A percentile compares a stretch with the other conserved stretches of the same genome.
Conservation (phyloP, 768 basidiomycete genomes). For the Phanerochaete carnosa region DNA sequence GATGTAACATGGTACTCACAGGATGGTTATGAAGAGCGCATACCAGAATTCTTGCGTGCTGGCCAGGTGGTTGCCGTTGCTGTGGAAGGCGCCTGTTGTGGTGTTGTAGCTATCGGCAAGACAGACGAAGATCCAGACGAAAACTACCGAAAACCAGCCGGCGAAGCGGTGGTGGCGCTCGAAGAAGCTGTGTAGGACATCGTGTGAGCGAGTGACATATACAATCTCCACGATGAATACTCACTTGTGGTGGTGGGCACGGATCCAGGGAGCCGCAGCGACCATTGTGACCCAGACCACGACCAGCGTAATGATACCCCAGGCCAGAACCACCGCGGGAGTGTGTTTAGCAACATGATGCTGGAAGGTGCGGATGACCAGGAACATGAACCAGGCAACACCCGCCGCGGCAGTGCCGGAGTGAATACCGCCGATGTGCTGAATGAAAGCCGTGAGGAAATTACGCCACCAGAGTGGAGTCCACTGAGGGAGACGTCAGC, state of each 20-base stretch:
- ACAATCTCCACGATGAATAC: constrained; percentile 16
- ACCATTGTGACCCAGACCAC: constrained; percentile 52
- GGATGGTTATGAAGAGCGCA: constrained; percentile 64
- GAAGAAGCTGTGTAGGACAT: constrained; percentile 49
- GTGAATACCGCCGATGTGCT: constrained; percentile 81
- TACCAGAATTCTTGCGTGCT: constrained; percentile 79
- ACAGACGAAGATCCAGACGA: constrained; percentile 60
- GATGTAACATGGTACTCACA: constrained; percentile 20
- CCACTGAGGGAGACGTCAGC: constrained; percentile 43
- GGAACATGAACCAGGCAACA: constrained; percentile 65
- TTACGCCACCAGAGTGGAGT: constrained; percentile 69
- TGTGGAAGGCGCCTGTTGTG: neutral
- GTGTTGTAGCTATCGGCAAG: constrained; percentile 41
- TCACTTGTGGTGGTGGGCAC: constrained; percentile 82
- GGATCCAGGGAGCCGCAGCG: constrained; percentile 76
- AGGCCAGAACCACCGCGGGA: constrained; percentile 48
- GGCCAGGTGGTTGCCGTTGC: constrained; percentile 44
- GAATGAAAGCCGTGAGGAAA: constrained; percentile 68
- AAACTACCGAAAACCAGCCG: constrained; percentile 64
- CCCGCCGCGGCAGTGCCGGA: constrained; percentile 74
- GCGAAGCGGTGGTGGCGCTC: constrained; percentile 79
- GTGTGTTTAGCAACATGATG: constrained; percentile 46
- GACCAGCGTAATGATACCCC: constrained; percentile 51
- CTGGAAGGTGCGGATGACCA: constrained; percentile 55
- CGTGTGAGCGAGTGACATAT: neutral